These are phyloP conservation scores for Marasmius sp. DNA, from an alignment of 1,284 basidiomycete genomes.

Conservation along the genomic window DNA sequence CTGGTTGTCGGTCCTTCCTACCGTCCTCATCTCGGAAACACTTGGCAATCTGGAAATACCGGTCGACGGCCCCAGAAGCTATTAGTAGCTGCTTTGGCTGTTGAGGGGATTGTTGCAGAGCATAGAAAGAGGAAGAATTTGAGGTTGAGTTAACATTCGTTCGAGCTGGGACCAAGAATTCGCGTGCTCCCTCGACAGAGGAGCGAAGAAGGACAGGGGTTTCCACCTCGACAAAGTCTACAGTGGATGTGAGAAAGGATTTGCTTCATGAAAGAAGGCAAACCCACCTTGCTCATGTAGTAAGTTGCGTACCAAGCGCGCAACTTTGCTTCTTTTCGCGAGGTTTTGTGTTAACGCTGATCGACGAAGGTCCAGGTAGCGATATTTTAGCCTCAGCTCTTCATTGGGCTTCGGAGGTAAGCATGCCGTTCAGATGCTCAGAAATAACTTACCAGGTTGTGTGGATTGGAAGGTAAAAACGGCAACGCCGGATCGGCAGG, in stretches of 20 bases:
- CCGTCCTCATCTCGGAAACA: conserved; percentile 97
- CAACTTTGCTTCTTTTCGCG: conserved; percentile 76
- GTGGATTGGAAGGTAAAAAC: conserved; percentile 77
- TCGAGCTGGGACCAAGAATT: conserved; percentile 93
- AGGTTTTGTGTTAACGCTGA: conserved; percentile 75
- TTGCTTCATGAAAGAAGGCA: conserved; percentile 8
- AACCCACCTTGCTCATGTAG: conserved; percentile 72
- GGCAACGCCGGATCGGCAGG: conserved; percentile 70
- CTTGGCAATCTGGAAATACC: conserved; percentile 90
- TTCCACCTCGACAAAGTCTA: conserved; percentile 90
- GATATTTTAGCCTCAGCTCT: conserved; percentile 79
- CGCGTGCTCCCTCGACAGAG: conserved; percentile 91
- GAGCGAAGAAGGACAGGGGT: conserved; percentile 93
- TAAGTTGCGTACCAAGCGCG: conserved; percentile 73
- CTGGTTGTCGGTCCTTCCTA: conserved; percentile 91
- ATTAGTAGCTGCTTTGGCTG: conserved; percentile 95
- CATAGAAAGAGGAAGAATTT: conserved; percentile 73
- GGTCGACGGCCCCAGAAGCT: conserved; percentile 86
- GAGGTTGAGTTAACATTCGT: conserved; percentile 24
- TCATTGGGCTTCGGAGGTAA: conserved; percentile 68
- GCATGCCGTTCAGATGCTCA: conserved; percentile 18
- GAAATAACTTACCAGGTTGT: conserved; percentile 61
- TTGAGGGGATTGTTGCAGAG: conserved; percentile 92
- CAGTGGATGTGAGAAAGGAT: conserved; percentile 17
- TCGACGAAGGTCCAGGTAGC: conserved; percentile 88